Base-by-base conservation (phyloP, 164 flowering plant genomes). In the Berberis vulgaris region DNA sequence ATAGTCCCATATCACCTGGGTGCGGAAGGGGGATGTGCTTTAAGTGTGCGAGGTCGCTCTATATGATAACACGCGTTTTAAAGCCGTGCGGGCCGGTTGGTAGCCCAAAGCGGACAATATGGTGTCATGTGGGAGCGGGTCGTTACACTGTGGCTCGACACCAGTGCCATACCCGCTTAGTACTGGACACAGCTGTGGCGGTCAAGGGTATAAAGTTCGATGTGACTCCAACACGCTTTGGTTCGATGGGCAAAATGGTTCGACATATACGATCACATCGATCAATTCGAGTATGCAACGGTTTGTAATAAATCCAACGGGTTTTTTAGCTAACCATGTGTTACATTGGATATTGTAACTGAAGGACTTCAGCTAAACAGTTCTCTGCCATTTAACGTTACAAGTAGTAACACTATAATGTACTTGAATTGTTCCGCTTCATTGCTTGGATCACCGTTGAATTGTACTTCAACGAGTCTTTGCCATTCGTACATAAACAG, bases 81-180 rank as follows among this genome's bases (percentile, higher is more conserved):
- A n/a, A n/a, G n/a, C n/a, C n/a, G n/a, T n/a, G n/a, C n/a, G n/a
- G n/a, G n/a, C n/a, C n/a, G n/a, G n/a, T n/a, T n/a, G n/a, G n/a
- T n/a, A n/a, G n/a, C n/a, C n/a, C n/a, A n/a, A n/a, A n/a, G n/a
- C n/a, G n/a, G n/a, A n/a, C n/a, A n/a, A n/a, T n/a, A n/a, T n/a
- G n/a, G n/a, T n/a, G n/a, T n/a, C n/a, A n/a, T n/a, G n/a, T n/a
- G n/a, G n/a, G n/a, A n/a, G n/a, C n/a, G 0, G 64, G 52, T 26
- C 80, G 85, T 53, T 71, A 0, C n/a, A 59, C 59, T 82, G 88
- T 70, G 84, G 88, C 60, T 1, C 60, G 65, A 72, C 73, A 46
- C 41, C 78, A 0, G 79, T 84, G 6, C 88, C 85, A 2, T 84
- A 78, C 76, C 88, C 88, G 2, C 79, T 82, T 13, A 77, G 81